These are phyloP conservation scores for Ascochyta pisi DNA, from an alignment of 2,329 filamentous ascomycete species.

Conservation along the genomic window DNA sequence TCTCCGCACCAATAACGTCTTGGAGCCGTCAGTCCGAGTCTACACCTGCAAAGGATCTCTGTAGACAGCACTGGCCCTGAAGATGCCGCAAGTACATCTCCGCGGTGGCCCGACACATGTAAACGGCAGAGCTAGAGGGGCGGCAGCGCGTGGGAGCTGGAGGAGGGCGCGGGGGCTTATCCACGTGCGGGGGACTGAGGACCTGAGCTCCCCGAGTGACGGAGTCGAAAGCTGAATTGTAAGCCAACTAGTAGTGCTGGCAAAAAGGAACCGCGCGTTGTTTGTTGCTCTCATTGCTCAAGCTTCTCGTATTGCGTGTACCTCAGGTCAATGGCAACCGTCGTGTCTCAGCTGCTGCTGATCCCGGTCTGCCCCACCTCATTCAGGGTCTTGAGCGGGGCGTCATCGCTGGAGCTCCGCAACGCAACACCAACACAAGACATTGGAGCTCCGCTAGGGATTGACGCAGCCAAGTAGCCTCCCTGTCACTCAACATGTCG, in stretches of 20 bases:
- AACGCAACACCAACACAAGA: background rate
- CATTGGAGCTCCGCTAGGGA: background rate
- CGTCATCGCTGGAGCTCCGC: slow-evolving; percentile 13
- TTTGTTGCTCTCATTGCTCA: background rate
- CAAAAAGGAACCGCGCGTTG: background rate
- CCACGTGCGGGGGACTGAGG: slow-evolving; percentile 4
- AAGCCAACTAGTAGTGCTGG: background rate
- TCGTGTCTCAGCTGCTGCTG: slow-evolving; percentile 16
- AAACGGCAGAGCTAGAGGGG: background rate
- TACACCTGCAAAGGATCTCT: slow-evolving; percentile 1
- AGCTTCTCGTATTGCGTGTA: slow-evolving; percentile 2
- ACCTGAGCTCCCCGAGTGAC: background rate
- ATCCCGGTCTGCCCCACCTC: slow-evolving; percentile 12
- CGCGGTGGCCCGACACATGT: background rate
- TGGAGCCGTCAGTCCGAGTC: slow-evolving; percentile 12
- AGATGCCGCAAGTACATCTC: background rate
- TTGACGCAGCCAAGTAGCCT: background rate
- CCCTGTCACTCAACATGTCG: slow-evolving; percentile 31
- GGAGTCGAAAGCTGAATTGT: background rate
- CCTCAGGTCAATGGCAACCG: slow-evolving; percentile 1
- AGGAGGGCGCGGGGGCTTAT: slow-evolving; percentile 6
- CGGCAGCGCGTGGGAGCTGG: background rate
- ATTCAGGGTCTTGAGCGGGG: slow-evolving; percentile 3
- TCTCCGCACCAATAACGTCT: slow-evolving; percentile 14
- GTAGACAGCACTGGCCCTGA: slow-evolving; percentile 1